Conservation (phyloP, 805 yeast species). For the Starmerella powellii region DNA sequence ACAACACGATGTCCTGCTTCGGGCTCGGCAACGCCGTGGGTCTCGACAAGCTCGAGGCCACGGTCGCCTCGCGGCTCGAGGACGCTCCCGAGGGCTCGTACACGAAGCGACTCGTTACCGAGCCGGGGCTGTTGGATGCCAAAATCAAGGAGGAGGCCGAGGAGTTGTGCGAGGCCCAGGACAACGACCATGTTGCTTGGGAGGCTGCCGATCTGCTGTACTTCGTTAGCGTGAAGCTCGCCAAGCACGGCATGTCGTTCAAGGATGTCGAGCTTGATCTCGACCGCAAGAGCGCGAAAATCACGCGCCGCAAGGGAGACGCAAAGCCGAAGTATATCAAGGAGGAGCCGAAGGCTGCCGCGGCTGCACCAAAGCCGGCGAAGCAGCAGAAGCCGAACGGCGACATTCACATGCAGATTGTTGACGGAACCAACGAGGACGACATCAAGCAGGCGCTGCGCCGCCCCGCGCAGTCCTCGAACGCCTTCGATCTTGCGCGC, state of each 20-base stretch:
- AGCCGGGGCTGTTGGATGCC: constrained; percentile 62
- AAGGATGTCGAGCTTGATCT: constrained; percentile 74
- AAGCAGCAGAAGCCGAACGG: background rate
- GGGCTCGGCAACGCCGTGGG: constrained; percentile 48
- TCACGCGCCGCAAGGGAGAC: constrained; percentile 89
- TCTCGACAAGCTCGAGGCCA: constrained; percentile 51
- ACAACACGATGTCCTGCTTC: constrained; percentile 71
- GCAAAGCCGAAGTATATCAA: constrained; percentile 65
- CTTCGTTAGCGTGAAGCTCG: constrained; percentile 53
- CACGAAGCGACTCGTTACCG: constrained; percentile 76
- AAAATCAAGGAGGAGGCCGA: constrained; percentile 92
- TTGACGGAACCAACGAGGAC: constrained; percentile 28
- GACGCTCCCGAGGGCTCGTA: constrained; percentile 90
- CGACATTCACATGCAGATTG: constrained; percentile 24
- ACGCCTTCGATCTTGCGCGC: constrained; percentile 80
- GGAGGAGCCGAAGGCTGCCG: constrained; percentile 2
- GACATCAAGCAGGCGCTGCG: constrained; percentile 53
- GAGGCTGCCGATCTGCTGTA: constrained; percentile 87
- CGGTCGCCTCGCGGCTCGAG: constrained; percentile 47
- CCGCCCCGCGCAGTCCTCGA: constrained; percentile 93
- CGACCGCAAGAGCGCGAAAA: constrained; percentile 71
- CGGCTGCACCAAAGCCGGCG: background rate
- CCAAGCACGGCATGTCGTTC: constrained; percentile 65
- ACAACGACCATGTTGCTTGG: constrained; percentile 70
- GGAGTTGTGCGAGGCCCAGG: constrained; percentile 75